These are phyloP conservation scores for Barnettozyma hawaiiensis DNA, from an alignment of 1,139 yeast species.

Conservation along the genomic window DNA sequence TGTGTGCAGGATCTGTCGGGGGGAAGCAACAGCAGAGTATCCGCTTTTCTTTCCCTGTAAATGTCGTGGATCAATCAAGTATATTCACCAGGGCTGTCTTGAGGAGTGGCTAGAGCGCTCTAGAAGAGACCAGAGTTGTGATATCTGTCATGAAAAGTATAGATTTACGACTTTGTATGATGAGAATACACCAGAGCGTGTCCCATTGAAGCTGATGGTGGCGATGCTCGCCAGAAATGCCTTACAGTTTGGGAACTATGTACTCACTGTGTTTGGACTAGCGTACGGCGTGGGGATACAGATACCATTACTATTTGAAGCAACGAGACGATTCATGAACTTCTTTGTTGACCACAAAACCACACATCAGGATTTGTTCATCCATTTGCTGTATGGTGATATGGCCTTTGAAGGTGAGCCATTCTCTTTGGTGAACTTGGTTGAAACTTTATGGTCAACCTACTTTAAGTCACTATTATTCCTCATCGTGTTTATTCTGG, in stretches of 20 bases:
- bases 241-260: slow-evolving; percentile 27
- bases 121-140: slow-evolving; percentile 57
- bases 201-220: slow-evolving; percentile 49
- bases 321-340: slow-evolving; percentile 45
- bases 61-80: slow-evolving; percentile 90
- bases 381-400: slow-evolving; percentile 21
- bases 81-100: slow-evolving; percentile 88
- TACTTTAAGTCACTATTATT: slow-evolving; percentile 26
- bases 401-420: slow-evolving; percentile 35
- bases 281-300: slow-evolving; percentile 42
- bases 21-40: slow-evolving; percentile 73
- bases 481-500: slow-evolving; percentile 32
- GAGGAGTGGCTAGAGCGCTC: slow-evolving; percentile 70
- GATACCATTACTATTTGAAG: slow-evolving; percentile 54
- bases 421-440: slow-evolving; percentile 12
- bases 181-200: slow-evolving; percentile 59
- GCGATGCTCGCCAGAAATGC: slow-evolving; percentile 31
- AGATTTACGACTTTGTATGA: slow-evolving; percentile 67
- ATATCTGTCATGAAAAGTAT: slow-evolving; percentile 80
- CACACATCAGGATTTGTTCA: slow-evolving; percentile 38
- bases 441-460: slow-evolving; percentile 17
- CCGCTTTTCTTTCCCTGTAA: slow-evolving; percentile 90
- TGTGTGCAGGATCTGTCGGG: slow-evolving; percentile 88
- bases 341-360: slow-evolving; percentile 49
- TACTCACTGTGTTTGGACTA: slow-evolving; percentile 34